Evolutionary conservation across 306 rosid genomes (phyloP).

Genomic region (Astragalus membranaceus): DNA sequence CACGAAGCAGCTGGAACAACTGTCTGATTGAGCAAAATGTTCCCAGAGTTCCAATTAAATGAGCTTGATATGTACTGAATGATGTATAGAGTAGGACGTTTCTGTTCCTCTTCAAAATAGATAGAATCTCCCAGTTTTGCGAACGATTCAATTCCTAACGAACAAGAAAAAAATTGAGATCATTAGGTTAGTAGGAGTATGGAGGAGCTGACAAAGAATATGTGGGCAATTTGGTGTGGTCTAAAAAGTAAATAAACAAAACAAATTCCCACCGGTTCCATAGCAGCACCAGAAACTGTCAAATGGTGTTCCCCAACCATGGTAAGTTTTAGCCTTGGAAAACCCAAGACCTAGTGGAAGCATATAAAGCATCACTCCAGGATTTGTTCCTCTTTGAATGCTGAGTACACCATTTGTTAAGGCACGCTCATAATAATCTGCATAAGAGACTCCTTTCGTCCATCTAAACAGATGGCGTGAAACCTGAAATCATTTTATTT

Average conservation of each 20-base stretch:
- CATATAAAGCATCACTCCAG: slow-evolving; percentile 94
- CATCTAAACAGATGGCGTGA: slow-evolving; percentile 78
- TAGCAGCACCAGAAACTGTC: slow-evolving; percentile 85
- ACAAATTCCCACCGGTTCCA: slow-evolving; percentile 59
- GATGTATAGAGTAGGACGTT: slow-evolving; percentile 52
- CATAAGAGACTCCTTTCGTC: slow-evolving; percentile 77
- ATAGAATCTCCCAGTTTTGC: slow-evolving; percentile 90
- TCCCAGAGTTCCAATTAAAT: slow-evolving; percentile 68
- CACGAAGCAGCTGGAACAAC: slow-evolving; percentile 48
- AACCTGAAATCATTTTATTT: slow-evolving; percentile 45
- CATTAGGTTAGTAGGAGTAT: too few relatives aligned
- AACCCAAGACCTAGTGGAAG: slow-evolving; percentile 65
- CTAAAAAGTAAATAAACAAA: background rate
- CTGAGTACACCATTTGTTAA: slow-evolving; percentile 79
- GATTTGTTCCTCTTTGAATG: slow-evolving; percentile 89
- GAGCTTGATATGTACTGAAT: slow-evolving; percentile 78
- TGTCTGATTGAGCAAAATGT: slow-evolving; percentile 39
- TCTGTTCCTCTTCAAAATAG: slow-evolving; percentile 71
- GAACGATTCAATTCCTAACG: slow-evolving; percentile 69
- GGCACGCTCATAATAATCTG: slow-evolving; percentile 88
- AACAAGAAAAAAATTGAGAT: slow-evolving; percentile 11
- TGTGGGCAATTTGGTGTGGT: background rate
- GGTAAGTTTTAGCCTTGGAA: slow-evolving; percentile 55
- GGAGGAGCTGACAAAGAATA: background rate
- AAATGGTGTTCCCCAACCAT: slow-evolving; percentile 68